Evolutionary conservation across 2,329 filamentous ascomycete genomes (phyloP), one percentile per base, ranked within the genome.

Genomic region (Colletotrichum gloeosporioides): DNA sequence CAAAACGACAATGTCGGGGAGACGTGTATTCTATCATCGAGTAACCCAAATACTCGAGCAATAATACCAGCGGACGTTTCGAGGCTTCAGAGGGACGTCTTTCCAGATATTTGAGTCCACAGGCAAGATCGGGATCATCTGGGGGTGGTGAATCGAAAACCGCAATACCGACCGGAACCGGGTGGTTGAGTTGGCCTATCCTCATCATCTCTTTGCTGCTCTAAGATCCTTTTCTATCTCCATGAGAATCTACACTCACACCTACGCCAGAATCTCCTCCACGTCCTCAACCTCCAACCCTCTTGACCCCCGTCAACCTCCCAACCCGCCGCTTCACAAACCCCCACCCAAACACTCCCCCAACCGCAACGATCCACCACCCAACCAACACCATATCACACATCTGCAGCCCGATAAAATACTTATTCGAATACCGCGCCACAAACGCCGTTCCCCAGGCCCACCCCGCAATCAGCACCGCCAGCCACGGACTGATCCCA

Each of bases 341-440:
- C 8, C 31, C 22, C 53, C 31, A 64, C 6, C 66, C 57, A 71
- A 66, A 31, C 18, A 59, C 18, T 15, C 73, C 68, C 49, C 63
- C 70, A 49, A 73, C 78, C 7, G 66, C 59, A 4, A 22, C 36
- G 12, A 78, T 67, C 64, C 80, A 76, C 16, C 77, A 80, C 16
- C 78, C 13, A 4, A 83, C 83, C 3, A 86, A 39, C 72, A 82
- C 79, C 76, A 86, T 73, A 7, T 84, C 85, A 73, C 82, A 83
- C 77, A 85, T 79, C 81, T 87, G 83, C 25, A 86, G 78, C 61
- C 82, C 80, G 8, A 88, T 80, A 74, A 84, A 87, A 69, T 87
- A 84, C 49, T 79, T 81, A 57, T 85, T 84, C 34, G 85, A 83
- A 71, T 83, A 83, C 53, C 78, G 78, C 16, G 86, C 79, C 31